A percentile compares a stretch with the other conserved stretches of the same genome.
Evolutionary conservation across 768 basidiomycete species (phyloP).

Genomic region (Gloeophyllum trabeum): DNA sequence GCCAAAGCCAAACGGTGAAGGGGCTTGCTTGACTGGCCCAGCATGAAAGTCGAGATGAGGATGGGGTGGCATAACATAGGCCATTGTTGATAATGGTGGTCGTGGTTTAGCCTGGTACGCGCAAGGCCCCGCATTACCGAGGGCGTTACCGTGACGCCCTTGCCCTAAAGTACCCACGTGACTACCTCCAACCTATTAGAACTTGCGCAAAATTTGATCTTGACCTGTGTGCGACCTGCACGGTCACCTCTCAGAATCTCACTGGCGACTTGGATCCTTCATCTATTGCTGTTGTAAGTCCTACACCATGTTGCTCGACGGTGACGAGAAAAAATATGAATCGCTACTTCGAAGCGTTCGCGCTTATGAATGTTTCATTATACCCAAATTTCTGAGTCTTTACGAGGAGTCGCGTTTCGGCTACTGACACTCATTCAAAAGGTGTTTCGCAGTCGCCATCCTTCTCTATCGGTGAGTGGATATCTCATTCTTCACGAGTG

Average conservation of each 20-base stretch:
- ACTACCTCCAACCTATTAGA: too few relatives aligned
- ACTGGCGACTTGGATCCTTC: too few relatives aligned
- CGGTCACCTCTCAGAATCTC: too few relatives aligned
- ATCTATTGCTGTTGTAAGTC: constrained; percentile 20
- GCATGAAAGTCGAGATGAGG: constrained; percentile 56
- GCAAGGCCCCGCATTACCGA: neutral
- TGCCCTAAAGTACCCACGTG: constrained; percentile 4
- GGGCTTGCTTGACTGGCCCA: constrained; percentile 43
- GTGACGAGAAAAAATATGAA: constrained; percentile 66
- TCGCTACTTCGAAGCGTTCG: constrained; percentile 77
- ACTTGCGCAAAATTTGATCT: too few relatives aligned
- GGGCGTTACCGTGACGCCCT: neutral
- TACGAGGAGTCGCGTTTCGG: neutral
- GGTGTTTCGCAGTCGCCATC: too few relatives aligned
- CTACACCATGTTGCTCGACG: constrained; percentile 12
- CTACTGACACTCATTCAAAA: neutral
- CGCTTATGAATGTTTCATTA: constrained; percentile 62
- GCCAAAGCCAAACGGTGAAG: constrained; percentile 63
- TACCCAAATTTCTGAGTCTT: constrained; percentile 89
- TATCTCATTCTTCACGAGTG: constrained; percentile 25
- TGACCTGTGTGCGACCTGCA: too few relatives aligned
- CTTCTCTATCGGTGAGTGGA: constrained; percentile 13
- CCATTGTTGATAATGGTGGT: constrained; percentile 34
- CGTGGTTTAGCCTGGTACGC: neutral
- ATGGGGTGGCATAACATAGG: constrained; percentile 46